Evolutionary conservation across 1,139 yeast genomes (phyloP).

Genomic region (Sugiyamaella xylanicola): DNA sequence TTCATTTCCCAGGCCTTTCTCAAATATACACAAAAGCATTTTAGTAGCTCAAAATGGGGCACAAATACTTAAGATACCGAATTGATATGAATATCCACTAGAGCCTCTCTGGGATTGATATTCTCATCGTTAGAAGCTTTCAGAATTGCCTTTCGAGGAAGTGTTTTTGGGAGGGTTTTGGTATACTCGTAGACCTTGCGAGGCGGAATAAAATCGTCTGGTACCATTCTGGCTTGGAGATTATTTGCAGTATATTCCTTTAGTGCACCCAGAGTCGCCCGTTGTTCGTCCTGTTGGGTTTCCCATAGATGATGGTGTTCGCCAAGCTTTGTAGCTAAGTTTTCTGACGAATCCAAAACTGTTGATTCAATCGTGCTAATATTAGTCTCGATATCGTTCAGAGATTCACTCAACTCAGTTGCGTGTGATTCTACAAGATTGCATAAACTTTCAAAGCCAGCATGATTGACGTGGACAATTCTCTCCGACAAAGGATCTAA

Average conservation of each 20-base stretch:
- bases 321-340: constrained; percentile 1
- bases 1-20: too few relatives aligned
- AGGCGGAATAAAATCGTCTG: constrained; percentile 4
- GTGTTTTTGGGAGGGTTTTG: constrained; percentile 3
- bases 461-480: neutral
- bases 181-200: constrained; percentile 7
- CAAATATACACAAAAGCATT: too few relatives aligned
- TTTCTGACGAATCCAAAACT: constrained; percentile 10
- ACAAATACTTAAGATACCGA: constrained; percentile 1
- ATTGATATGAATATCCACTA: constrained; percentile 8
- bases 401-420: neutral
- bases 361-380: constrained; percentile 1
- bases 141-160: neutral
- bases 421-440: neutral
- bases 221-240: neutral
- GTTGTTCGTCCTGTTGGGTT: constrained; percentile 2
- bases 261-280: neutral
- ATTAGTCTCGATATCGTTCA: neutral
- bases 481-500: neutral
- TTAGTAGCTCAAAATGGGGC: too few relatives aligned
- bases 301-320: constrained; percentile 3
- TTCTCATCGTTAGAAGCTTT: constrained; percentile 2
- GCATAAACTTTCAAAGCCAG: constrained; percentile 2
- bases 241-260: neutral
- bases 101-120: constrained; percentile 5